Evolutionary conservation across 257 asterid species (phyloP), one percentile per base, ranked within the genome.

Genomic region (Lantana camara): DNA sequence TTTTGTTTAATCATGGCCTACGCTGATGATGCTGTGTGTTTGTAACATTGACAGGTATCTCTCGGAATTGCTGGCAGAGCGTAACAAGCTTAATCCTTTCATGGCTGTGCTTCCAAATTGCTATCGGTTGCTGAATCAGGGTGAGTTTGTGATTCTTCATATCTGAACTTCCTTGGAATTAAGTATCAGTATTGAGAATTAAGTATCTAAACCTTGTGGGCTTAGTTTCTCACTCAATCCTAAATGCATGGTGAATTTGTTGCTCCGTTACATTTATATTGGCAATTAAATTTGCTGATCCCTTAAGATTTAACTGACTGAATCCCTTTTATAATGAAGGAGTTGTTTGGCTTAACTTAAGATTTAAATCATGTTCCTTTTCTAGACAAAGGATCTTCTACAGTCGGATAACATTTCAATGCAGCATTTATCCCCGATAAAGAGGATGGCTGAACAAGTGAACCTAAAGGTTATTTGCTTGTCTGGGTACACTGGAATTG

Each of bases 101-200:
- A 68, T 80, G 82, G 83, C 92, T 6, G 96, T 88, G 77, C 88
- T 91, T 52, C 95, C 95, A 54, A 65, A 81, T 75, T 41, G 88
- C 73, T 81, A 75, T 57, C 79, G 92, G 74, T 75, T 91, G 81
- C 77, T 91, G 77, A 85, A 77, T 75, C 95, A 91, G 80, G 98
- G 98, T 91, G 86, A 81, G 95, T 72, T 50, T 16, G 46, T 63
- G n/a, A 30, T 44, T 55, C 70, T 45, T 40, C 56, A 1, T 30
- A 12, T 64, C 10, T 59, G 1, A 44, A 45, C 72, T 42, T 56
- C 49, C 50, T 56, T n/a, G n/a, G n/a, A n/a, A n/a, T n/a, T n/a
- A n/a, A n/a, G n/a, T n/a, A n/a, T n/a, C 41, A n/a, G 12, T 38
- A 32, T 37, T 53, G 45, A 44, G 51, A 41, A 34, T 41, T 55